Evolutionary conservation across 2,329 filamentous ascomycete genomes (phyloP), one percentile per base, ranked within the genome.

Genomic region (Aspergillus hortae): DNA sequence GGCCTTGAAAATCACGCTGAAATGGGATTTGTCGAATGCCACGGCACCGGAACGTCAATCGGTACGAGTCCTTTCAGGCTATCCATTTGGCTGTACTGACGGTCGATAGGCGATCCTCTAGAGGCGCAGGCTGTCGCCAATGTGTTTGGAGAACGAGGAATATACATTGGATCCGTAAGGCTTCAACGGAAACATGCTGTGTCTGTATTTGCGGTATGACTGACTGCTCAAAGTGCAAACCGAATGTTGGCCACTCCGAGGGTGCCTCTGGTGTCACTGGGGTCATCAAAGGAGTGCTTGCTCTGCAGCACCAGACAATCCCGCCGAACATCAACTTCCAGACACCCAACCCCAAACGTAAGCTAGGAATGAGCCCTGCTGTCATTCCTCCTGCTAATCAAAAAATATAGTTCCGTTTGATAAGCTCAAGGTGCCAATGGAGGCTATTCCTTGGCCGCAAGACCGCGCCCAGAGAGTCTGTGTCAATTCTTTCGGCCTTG

Each of bases 401-500:
- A 12, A 4, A 27, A 2, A 23, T 35, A 3, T 21, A 60, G 43
- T 60, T 52, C 58, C 59, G 33, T 61, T 57, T 33, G 25, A 57
- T 2, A 53, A 56, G 27, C 49, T 62, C 3, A 46, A 45, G 2
- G 61, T 63, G 1, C 58, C 62, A 4, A 7, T 51, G 10, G 48
- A 56, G 9, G 49, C 55, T 1, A 57, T 44, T 12, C 56, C 56
- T 6, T 70, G 68, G 66, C 66, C 67, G 2, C 41, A 40, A 25
- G 38, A 50, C 27, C 53, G 58, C 30, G 46, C 44, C 2, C 55
- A 63, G 25, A 57, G 67, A 38, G 57, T 65, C 10, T 67, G 65
- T 35, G 56, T 72, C 17, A 72, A 69, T 48, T 62, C 55, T 0
- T 70, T 71, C 47, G 69, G 69, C 2, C 66, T 68, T 56, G 52